Evolutionary conservation across 441 rosid genomes (phyloP).

Genomic region (Macaranga tanarius): DNA sequence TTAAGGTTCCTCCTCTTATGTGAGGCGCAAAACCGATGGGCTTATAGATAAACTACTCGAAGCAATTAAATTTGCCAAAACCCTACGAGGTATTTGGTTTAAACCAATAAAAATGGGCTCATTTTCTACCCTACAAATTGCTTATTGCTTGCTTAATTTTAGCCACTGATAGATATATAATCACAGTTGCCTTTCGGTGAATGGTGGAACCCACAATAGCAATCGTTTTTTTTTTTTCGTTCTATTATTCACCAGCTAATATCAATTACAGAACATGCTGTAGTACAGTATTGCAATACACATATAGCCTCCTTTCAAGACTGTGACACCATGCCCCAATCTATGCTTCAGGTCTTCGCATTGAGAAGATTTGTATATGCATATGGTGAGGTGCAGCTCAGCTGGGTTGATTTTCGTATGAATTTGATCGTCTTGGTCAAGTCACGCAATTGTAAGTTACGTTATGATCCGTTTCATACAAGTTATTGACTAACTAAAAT

Average conservation of each 20-base stretch:
- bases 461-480: not conserved
- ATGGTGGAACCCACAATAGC: slow-evolving; percentile 15
- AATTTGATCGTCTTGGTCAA: not conserved
- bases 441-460: not conserved
- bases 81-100: no score
- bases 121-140: slow-evolving; percentile 19
- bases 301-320: not conserved
- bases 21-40: no score
- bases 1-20: no score
- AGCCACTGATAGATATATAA: not conserved
- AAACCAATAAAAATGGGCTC: not conserved
- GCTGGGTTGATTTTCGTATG: not conserved
- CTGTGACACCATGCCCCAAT: not conserved
- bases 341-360: not conserved
- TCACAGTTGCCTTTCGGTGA: slow-evolving; percentile 23
- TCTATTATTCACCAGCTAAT: slow-evolving; percentile 6
- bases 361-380: not conserved
- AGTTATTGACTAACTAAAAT: not conserved
- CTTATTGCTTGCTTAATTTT: not conserved
- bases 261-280: slow-evolving; percentile 18
- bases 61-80: no score
- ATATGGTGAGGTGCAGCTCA: not conserved
- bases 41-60: no score
- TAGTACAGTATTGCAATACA: not conserved
- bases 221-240: not conserved